Evolutionary conservation across 1,284 basidiomycete species (phyloP), one percentile per base, ranked within the genome.

Genomic region (Leccinum ponderosum): DNA sequence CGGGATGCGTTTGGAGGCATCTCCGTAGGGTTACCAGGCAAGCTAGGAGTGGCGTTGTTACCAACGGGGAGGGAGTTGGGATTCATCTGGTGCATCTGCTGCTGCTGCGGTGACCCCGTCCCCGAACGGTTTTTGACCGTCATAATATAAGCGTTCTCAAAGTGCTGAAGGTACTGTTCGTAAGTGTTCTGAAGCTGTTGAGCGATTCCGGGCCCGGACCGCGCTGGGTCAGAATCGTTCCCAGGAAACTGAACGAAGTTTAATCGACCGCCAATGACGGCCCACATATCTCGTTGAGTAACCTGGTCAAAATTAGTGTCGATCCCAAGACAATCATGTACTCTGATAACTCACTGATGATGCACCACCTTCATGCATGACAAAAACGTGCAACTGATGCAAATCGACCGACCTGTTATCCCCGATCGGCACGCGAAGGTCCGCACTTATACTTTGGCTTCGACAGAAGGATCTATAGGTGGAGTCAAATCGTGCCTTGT

Each of bases 161-260:
- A 90, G 7, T 69, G 66, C 2, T 70, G 66, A 11, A 92, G 78
- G 63, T 81, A 86, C 44, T 83, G 78, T 58, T 81, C 81, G 73
- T 91, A 91, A 29, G 86, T 75, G 59, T 83, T 79, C 2, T 81
- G 79, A 7, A 92, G 73, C 15, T 83, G 83, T 52, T 82, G 80
- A 0, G 87, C 89, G 37, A 84, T 77, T 14, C 70, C 83, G 4
- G 87, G 87, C 3, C 83, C 85, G 15, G 81, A 81, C 62, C 81
- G 84, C 3, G 82, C 76, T 8, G 87, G 86, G 61, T 87, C 83
- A 2, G 75, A 69, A 3, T 83, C 83, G 9, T 73, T 82, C 3
- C 79, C 85, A 3, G 84, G 83, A 62, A 90, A 86, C 55, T 84
- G 78, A 2, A 85, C 78, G 65, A 87, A 85, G 6, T 85, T 86